Evolutionary conservation across 2,329 filamentous ascomycete genomes (phyloP).

Genomic region (Alternaria dauci): DNA sequence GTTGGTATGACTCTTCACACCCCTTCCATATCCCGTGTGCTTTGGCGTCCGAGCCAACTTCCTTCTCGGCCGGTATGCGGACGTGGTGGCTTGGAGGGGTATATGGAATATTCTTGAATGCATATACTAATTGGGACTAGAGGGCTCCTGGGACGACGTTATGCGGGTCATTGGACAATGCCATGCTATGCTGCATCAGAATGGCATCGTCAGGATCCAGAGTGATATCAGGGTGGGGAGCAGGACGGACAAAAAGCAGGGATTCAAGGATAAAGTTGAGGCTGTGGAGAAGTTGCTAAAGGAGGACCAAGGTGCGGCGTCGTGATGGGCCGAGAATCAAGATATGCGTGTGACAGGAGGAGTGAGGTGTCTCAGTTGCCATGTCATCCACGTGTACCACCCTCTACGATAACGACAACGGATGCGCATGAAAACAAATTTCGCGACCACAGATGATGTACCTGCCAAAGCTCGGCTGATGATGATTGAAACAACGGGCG

Average conservation of each 20-base stretch:
- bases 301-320: constrained; percentile 35
- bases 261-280: constrained; percentile 79
- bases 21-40: background rate
- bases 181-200: constrained; percentile 50
- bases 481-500: constrained; percentile 16
- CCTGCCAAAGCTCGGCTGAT: constrained; percentile 7
- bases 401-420: background rate
- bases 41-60: constrained; percentile 6
- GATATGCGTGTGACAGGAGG: constrained; percentile 6
- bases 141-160: constrained; percentile 90
- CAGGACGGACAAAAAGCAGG: constrained; percentile 86
- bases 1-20: constrained; percentile 68
- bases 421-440: constrained; percentile 16
- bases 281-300: constrained; percentile 64
- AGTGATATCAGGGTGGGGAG: constrained; percentile 87
- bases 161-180: constrained; percentile 64
- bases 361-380: constrained; percentile 20
- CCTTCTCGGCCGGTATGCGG: constrained; percentile 16
- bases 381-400: constrained; percentile 11
- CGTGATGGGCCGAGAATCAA: constrained; percentile 1
- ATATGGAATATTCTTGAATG: background rate
- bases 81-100: constrained; percentile 11
- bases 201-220: constrained; percentile 71
- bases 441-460: constrained; percentile 5
- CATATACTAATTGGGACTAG: constrained; percentile 56